Conservation (phyloP, 805 yeast species). For the Starmerella apis region DNA sequence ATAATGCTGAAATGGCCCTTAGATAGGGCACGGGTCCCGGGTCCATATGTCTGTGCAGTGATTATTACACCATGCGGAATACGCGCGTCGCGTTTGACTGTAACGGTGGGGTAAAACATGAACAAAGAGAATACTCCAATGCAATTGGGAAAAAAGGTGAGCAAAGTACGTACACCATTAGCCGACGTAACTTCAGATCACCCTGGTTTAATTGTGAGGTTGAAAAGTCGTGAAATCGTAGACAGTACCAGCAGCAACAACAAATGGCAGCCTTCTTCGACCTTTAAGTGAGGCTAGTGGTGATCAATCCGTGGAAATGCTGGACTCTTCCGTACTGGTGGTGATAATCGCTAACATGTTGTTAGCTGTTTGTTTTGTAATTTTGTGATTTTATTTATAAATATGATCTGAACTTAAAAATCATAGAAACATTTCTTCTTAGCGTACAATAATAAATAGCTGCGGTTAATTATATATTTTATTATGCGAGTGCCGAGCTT, state of each 20-base stretch:
- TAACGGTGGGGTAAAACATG: neutral
- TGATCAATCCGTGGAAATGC: no score
- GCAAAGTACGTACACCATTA: neutral
- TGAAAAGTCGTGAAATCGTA: neutral
- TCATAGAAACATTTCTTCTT: neutral
- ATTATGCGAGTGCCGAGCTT: slow-evolving; percentile 5
- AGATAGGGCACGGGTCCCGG: neutral
- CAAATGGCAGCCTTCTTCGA: neutral
- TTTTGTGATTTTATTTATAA: no score
- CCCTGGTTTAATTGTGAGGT: neutral
- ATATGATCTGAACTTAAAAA: no score
- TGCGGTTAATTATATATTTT: neutral
- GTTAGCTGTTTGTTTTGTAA: no score
- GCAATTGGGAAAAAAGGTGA: neutral
- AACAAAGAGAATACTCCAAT: neutral
- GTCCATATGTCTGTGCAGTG: no score
- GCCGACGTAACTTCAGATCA: neutral
- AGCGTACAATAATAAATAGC: slow-evolving; percentile 1
- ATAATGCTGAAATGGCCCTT: no score
- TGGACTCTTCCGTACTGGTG: no score
- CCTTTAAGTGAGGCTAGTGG: no score
- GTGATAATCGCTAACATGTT: no score
- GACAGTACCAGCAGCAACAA: neutral
- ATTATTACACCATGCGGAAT: no score
- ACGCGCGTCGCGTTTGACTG: slow-evolving; percentile 2